A percentile compares a stretch with the other conserved stretches of the same genome.
These are phyloP conservation scores for Pugionium cornutum DNA, from an alignment of 345 rosid genomes.

Conservation along the genomic window DNA sequence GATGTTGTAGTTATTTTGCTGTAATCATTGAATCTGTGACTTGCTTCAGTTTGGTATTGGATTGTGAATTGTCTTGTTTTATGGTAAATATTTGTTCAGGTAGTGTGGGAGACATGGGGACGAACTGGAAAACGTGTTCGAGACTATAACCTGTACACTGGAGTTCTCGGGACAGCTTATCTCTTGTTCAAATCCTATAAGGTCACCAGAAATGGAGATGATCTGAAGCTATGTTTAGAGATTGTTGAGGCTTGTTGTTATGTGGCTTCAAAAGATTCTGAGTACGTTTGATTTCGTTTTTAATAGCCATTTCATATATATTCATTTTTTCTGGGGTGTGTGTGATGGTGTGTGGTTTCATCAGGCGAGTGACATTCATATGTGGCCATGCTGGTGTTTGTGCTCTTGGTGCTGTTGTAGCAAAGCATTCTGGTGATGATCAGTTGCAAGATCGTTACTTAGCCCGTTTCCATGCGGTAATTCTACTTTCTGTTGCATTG, in stretches of 20 bases:
- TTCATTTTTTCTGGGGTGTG: no score
- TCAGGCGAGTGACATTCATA: slow-evolving; percentile 58
- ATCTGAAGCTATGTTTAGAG: slow-evolving; percentile 51
- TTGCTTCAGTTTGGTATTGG: not conserved
- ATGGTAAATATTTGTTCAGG: slow-evolving; percentile 32
- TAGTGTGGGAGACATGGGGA: slow-evolving; percentile 61
- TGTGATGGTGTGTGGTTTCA: not conserved
- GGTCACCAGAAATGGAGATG: slow-evolving; percentile 45
- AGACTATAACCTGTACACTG: slow-evolving; percentile 55
- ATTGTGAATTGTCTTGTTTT: not conserved
- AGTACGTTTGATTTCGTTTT: slow-evolving; percentile 34
- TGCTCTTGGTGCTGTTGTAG: slow-evolving; percentile 72
- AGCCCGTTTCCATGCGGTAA: slow-evolving; percentile 50
- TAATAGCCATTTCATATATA: not conserved
- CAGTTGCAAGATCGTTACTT: slow-evolving; percentile 44
- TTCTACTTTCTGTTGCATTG: slow-evolving; percentile 11
- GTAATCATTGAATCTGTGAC: not conserved
- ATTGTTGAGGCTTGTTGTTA: slow-evolving; percentile 58
- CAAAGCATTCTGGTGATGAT: slow-evolving; percentile 50
- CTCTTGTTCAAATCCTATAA: slow-evolving; percentile 58
- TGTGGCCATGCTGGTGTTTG: slow-evolving; percentile 66
- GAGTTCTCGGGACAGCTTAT: slow-evolving; percentile 60
- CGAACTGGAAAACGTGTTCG: slow-evolving; percentile 43
- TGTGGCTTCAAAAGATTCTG: slow-evolving; percentile 53
- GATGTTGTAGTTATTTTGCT: not conserved